A percentile compares a stretch with the other conserved stretches of the same genome.
These are phyloP conservation scores for Backusella mclennaniae DNA, from an alignment of 192 early-diverging fungal genomes.

Conservation along the genomic window DNA sequence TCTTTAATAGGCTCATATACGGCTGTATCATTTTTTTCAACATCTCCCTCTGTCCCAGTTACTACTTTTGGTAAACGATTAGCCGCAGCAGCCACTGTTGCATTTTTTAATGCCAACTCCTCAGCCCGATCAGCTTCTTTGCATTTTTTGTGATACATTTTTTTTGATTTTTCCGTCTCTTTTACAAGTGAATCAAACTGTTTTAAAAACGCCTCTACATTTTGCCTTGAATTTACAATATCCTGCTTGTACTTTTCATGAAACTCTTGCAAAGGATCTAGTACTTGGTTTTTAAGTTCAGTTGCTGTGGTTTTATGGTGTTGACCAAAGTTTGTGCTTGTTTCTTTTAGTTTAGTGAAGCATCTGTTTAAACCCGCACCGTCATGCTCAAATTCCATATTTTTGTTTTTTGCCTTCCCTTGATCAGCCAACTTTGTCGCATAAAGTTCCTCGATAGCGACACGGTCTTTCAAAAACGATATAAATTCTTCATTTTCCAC, in stretches of 20 bases:
- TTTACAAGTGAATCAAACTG: constrained; percentile 43
- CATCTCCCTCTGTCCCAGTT: not conserved
- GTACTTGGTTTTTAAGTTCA: constrained; percentile 42
- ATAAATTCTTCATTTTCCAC: constrained; percentile 58
- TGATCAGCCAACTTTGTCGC: constrained; percentile 36
- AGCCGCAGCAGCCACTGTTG: not conserved
- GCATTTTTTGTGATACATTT: constrained; percentile 46
- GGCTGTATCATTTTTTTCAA: not conserved
- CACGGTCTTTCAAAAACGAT: constrained; percentile 47
- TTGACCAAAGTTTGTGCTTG: constrained; percentile 41
- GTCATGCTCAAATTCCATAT: constrained; percentile 46
- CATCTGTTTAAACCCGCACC: constrained; percentile 50
- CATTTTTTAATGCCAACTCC: constrained; percentile 31
- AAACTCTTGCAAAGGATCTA: constrained; percentile 48
- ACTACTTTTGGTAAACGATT: not conserved
- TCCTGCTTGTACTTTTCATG: constrained; percentile 36
- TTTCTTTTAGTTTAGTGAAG: constrained; percentile 46
- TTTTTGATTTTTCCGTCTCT: constrained; percentile 45
- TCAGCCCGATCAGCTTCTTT: constrained; percentile 66
- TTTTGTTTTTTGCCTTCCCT: constrained; percentile 17
- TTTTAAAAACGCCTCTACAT: constrained; percentile 45
- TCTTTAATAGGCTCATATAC: not conserved
- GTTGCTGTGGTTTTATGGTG: constrained; percentile 42
- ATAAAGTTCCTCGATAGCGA: constrained; percentile 46
- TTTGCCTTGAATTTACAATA: constrained; percentile 37